These are phyloP conservation scores for Salvia miltiorrhiza DNA, from an alignment of 257 asterid genomes.

Conservation along the genomic window DNA sequence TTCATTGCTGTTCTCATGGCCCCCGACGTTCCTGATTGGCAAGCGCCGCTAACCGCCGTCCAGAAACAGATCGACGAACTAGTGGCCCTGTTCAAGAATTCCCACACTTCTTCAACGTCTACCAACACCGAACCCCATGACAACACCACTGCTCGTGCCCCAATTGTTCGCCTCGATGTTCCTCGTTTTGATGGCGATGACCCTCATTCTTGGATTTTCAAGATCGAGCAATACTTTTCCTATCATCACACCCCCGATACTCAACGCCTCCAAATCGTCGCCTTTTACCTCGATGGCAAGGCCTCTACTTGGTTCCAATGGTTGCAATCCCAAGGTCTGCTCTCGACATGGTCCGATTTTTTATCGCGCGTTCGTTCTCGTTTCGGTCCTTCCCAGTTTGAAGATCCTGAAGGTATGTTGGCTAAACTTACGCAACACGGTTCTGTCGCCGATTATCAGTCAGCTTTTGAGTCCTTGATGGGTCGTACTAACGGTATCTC, in stretches of 20 bases:
- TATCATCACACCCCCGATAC: neutral
- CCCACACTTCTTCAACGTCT: no score
- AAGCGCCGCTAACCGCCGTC: no score
- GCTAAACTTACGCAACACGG: neutral
- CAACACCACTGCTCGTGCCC: neutral
- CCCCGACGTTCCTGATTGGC: no score
- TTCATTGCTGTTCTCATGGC: no score
- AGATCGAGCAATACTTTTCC: neutral
- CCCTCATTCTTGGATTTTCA: no score
- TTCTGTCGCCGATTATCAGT: neutral
- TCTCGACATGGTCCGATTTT: no score
- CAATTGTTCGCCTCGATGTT: neutral
- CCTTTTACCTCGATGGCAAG: neutral
- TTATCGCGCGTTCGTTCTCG: no score
- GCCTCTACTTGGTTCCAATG: no score
- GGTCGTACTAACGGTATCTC: neutral
- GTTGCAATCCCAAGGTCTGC: no score
- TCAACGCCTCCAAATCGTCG: neutral
- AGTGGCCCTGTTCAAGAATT: no score
- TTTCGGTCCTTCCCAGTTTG: neutral
- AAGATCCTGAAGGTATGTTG: neutral
- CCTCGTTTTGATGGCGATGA: neutral
- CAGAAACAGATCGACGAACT: no score
- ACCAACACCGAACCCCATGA: no score
- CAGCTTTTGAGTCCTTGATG: neutral